A percentile compares a stretch with the other conserved stretches of the same genome.
These are phyloP conservation scores for Leccinum longicurvipes DNA, from an alignment of 768 basidiomycete species.

Conservation along the genomic window DNA sequence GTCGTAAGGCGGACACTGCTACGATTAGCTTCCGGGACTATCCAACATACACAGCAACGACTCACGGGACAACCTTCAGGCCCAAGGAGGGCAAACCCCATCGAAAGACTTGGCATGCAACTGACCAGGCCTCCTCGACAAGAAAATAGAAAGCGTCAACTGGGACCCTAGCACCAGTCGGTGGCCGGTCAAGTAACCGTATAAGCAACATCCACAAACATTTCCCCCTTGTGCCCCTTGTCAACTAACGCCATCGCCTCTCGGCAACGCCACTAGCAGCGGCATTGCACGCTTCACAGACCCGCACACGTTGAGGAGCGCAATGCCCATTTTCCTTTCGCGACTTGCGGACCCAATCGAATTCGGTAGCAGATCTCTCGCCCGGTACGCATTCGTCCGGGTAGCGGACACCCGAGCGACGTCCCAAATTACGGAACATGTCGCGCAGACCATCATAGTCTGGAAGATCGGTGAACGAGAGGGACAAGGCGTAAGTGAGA, in stretches of 20 bases:
- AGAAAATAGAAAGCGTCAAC: slow-evolving; percentile 1
- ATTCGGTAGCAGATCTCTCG: slow-evolving; percentile 29
- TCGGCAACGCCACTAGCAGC: slow-evolving; percentile 23
- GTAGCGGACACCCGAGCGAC: slow-evolving; percentile 47
- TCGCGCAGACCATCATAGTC: slow-evolving; percentile 82
- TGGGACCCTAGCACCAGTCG: background rate
- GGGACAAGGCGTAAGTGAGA: slow-evolving; percentile 71
- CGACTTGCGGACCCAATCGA: slow-evolving; percentile 46
- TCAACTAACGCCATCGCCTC: slow-evolving; percentile 25
- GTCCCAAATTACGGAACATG: slow-evolving; percentile 62
- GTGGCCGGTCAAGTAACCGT: background rate
- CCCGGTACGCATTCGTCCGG: slow-evolving; percentile 19
- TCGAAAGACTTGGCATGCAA: background rate
- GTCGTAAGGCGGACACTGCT: background rate
- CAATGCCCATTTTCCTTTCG: slow-evolving; percentile 19
- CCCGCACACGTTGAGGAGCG: slow-evolving; percentile 28
- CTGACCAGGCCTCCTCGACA: background rate
- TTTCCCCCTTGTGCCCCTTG: background rate
- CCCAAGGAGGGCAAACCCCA: slow-evolving; percentile 1
- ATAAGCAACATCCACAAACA: slow-evolving; percentile 4
- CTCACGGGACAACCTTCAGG: background rate
- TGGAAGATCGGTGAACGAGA: slow-evolving; percentile 85
- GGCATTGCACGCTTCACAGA: slow-evolving; percentile 35
- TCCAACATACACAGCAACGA: background rate
- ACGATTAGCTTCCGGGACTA: background rate